phyloP scores from a whole-genome alignment of 805 yeast genomes.

The Komagataella pseudopastoris region DNA sequence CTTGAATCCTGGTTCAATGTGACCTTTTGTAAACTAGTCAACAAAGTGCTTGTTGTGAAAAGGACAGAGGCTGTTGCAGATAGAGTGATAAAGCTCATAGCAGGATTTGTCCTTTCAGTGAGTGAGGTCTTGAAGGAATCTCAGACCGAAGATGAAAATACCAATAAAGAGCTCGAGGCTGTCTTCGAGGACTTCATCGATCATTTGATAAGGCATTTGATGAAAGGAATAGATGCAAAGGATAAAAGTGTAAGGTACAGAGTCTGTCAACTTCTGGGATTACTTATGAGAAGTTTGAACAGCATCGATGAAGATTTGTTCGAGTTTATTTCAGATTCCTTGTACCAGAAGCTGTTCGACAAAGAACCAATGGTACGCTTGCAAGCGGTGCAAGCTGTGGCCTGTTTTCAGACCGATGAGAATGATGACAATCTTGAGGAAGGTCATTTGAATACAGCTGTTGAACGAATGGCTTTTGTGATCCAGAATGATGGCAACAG shows the following conservation, averaged over 20 bases:
- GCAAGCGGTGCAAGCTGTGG: slow-evolving; percentile 72
- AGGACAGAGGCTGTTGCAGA: slow-evolving; percentile 65
- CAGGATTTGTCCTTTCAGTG: slow-evolving; percentile 41
- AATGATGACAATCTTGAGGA: slow-evolving; percentile 22
- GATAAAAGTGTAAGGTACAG: slow-evolving; percentile 71
- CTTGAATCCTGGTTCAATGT: slow-evolving; percentile 45
- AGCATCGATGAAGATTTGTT: slow-evolving; percentile 67
- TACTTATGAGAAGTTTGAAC: slow-evolving; percentile 54
- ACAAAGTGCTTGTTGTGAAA: slow-evolving; percentile 54
- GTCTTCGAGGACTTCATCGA: slow-evolving; percentile 45
- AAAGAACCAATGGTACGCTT: slow-evolving; percentile 68
- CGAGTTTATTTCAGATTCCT: slow-evolving; percentile 43
- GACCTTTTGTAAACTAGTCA: slow-evolving; percentile 45
- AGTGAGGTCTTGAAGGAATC: slow-evolving; percentile 18
- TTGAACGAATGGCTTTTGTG: slow-evolving; percentile 30
- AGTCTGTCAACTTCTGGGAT: slow-evolving; percentile 62
- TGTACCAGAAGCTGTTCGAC: slow-evolving; percentile 54
- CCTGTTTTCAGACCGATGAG: slow-evolving; percentile 58
- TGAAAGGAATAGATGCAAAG: slow-evolving; percentile 69
- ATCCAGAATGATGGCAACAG: slow-evolving; percentile 72
- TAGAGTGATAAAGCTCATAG: slow-evolving; percentile 55
- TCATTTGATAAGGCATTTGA: slow-evolving; percentile 46
- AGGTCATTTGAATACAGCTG: slow-evolving; percentile 28
- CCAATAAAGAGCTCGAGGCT: slow-evolving; percentile 19
- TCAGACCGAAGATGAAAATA: slow-evolving; percentile 13